Percentiles rank a stretch among this genome's conserved stretches.
These are phyloP conservation scores for Hyaloperonospora arabidopsidis DNA, from an alignment of 352 stramenopile species.

Conservation along the genomic window DNA sequence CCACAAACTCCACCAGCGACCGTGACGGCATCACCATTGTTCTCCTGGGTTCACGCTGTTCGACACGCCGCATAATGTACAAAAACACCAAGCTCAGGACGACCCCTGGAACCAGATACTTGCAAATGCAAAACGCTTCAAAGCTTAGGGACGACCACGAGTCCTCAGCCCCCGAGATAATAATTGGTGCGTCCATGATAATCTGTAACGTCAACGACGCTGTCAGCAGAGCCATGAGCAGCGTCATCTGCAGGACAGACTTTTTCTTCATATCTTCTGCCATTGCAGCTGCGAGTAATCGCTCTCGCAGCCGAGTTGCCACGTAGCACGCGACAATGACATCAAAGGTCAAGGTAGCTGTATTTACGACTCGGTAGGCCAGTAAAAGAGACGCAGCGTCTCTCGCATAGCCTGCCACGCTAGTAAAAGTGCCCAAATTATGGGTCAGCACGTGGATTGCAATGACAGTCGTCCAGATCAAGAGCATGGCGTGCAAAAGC, in stretches of 20 bases:
- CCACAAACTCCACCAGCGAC: conserved; percentile 63
- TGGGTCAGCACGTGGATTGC: conserved; percentile 30
- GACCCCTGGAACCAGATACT: conserved; percentile 46
- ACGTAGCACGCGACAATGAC: conserved; percentile 36
- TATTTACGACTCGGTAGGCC: conserved; percentile 37
- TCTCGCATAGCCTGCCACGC: conserved; percentile 22
- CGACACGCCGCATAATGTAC: conserved; percentile 68
- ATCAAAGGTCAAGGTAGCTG: conserved; percentile 40
- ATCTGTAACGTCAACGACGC: conserved; percentile 39
- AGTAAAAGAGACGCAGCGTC: conserved; percentile 23
- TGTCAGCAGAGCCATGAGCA: conserved; percentile 42
- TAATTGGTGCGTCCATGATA: conserved; percentile 43
- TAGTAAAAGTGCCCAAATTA: conserved; percentile 12
- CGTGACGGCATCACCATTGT: conserved; percentile 41
- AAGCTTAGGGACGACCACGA: conserved; percentile 31
- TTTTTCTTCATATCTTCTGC: conserved; percentile 71
- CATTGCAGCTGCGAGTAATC: conserved; percentile 55
- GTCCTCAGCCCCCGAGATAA: conserved; percentile 22
- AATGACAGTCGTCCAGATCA: conserved; percentile 30
- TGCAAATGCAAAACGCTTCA: conserved; percentile 36
- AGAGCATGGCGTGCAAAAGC: conserved; percentile 46
- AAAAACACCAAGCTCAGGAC: conserved; percentile 54
- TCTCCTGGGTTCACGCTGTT: conserved; percentile 47
- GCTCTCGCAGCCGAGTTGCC: conserved; percentile 33
- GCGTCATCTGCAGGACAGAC: conserved; percentile 60